Base-by-base conservation (phyloP, 2,329 filamentous ascomycete species). In the Aspergillus clavatus region DNA sequence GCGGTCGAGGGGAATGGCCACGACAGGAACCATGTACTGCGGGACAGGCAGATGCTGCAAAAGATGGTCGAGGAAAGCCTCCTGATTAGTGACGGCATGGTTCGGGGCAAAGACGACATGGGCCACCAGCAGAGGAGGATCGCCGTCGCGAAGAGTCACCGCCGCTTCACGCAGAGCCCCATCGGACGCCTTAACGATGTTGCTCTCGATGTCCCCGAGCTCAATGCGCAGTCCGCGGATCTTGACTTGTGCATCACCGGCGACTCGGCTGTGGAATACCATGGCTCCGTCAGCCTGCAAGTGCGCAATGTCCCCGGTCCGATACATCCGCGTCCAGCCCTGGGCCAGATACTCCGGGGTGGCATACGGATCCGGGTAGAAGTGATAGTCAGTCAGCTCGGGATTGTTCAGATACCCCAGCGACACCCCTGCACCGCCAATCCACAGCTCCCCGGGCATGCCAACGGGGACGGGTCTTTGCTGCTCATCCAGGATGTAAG, bases 141-240 rank as follows among this genome's bases (percentile, higher is more conserved):
- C 44, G 10, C 42, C 36, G 8, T 40, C 51, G n/a, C 53, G 46
- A 23, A 61, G 14, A 11, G 59, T 47, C 4, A 69, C 63, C 2
- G 66, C 58, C 6, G 56, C 64, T 2, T 68, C 55, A 2, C 37
- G 33, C 2, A 71, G 27, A 4, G 51, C 35, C 7, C 55, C 51
- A 1, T 48, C 23, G 1, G 58, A 47, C n/a, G 50, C 46, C 1
- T 46, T n/a, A 1, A 66, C 10, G 28, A 71, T 57, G n/a, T 38
- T 48, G 14, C 41, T 53, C 27, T 65, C 65, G 22, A 76, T 61
- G 2, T 78, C 76, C 1, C 54, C 49, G 2, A 79, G 57, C 12
- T 79, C 73, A 16, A 77, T 66, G 0, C 53, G 56, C 10, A 58
- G 46, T 19, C 53, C 56, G 10, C 50, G 48, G 3, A 60, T 35